phyloP scores from a whole-genome alignment of 192 early-diverging fungal genomes.

The Linnemannia elongata region DNA sequence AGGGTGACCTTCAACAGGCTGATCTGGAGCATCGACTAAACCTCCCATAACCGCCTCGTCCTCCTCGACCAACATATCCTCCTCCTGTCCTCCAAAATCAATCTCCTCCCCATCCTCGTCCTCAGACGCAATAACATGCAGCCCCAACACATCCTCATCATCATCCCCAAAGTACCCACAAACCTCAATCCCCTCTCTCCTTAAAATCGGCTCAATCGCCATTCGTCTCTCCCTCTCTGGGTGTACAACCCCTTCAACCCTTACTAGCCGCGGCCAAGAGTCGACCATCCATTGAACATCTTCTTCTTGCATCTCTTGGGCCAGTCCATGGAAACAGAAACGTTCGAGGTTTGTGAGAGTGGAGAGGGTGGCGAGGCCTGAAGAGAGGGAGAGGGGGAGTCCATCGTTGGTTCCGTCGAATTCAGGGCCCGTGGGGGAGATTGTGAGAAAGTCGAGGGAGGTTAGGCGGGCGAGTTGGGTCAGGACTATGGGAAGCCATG shows the following conservation, averaged over 20 bases:
- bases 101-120: not conserved
- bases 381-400: slow-evolving; percentile 6
- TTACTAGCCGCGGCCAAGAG: slow-evolving; percentile 14
- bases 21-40: not conserved
- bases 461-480: slow-evolving; percentile 18
- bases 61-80: not conserved
- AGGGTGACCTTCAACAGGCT: too few relatives aligned
- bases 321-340: slow-evolving; percentile 28
- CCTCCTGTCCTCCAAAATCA: not conserved
- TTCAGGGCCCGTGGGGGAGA: not conserved
- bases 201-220: slow-evolving; percentile 13
- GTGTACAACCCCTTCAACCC: slow-evolving; percentile 23
- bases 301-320: slow-evolving; percentile 17
- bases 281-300: slow-evolving; percentile 30
- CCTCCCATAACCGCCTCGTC: not conserved
- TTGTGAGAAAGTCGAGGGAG: slow-evolving; percentile 4
- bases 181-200: not conserved
- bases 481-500: not conserved
- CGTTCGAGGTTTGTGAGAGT: not conserved
- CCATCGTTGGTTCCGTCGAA: slow-evolving; percentile 16
- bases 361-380: slow-evolving; percentile 4
- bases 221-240: not conserved
- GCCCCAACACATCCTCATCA: not conserved
- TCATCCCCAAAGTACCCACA: slow-evolving; percentile 9
- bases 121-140: not conserved